Evolutionary conservation across 257 asterid genomes (phyloP), one percentile per base, ranked within the genome.

Genomic region (Ocimum tenuiflorum): DNA sequence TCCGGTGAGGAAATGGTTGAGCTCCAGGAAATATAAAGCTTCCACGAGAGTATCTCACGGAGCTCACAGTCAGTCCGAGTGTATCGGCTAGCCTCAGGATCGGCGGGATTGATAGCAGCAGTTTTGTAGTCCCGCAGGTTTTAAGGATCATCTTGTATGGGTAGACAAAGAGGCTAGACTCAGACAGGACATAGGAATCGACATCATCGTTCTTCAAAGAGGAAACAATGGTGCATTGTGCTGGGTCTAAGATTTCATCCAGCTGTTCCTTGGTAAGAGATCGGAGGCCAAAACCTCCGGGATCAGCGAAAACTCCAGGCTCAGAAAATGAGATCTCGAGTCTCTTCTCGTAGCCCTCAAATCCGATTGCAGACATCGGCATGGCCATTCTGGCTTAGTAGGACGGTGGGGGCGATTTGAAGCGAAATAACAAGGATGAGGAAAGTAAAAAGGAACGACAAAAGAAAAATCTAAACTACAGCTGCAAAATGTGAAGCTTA

Each of bases 81-180:
- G 56, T 7, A 11, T 52, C 82, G 0, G 92, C 86, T 67, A 81
- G 18, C 22, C 77, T 67, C 14, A 90, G 88, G 54, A 87, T 67
- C 36, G 86, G 80, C 14, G 95, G 95, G 76, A 90, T 81, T 0
- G 96, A 88, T 8, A 90, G 83, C 69, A 88, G 91, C 76, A 90
- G 76, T 60, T 88, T 90, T 1, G 97, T 90, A 36, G 97, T 86
- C 74, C 95, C 96, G 67, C 96, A 90, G 18, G 97, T 90, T 69
- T 90, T 90, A 63, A 88, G 48, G 1, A 90, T 86, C 2, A 90
- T 80, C 82, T 88, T 85, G 84, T 80, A 76, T 0, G 95, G 72
- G 76, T 76, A 81, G 12, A 90, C 89, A 53, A 90, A 90, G 63
- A 90, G 87, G 84, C 96, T 90, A 15, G 97, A 90, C 70, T 90